Percentiles rank a stretch among this genome's conserved stretches.
phyloP scores from a whole-genome alignment of 257 asterid species.

The Plantago ovata region DNA sequence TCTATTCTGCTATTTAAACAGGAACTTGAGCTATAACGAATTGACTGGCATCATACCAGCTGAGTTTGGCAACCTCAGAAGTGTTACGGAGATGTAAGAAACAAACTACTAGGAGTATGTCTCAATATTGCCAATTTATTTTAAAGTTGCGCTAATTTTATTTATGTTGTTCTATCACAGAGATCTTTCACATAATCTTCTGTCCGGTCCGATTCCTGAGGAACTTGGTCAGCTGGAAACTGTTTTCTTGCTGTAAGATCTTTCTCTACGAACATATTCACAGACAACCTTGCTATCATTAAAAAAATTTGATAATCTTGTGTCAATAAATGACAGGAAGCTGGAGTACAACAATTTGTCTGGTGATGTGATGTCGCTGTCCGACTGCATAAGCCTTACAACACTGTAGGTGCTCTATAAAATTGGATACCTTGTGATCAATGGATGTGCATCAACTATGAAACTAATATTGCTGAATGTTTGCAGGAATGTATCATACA shows the following conservation, averaged over 20 bases:
- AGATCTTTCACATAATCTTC: constrained; percentile 82
- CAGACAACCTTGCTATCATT: too few species aligned
- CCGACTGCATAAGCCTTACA: constrained; percentile 67
- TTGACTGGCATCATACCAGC: constrained; percentile 71
- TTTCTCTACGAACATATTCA: neutral
- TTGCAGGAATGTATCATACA: constrained; percentile 82
- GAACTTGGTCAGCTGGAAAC: constrained; percentile 91
- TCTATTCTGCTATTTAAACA: constrained; percentile 19
- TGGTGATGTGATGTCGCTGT: constrained; percentile 66
- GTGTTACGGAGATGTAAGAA: constrained; percentile 87
- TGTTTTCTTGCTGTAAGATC: constrained; percentile 70
- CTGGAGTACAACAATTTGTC: constrained; percentile 79
- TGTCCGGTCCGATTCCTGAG: constrained; percentile 75
- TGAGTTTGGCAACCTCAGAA: constrained; percentile 89
- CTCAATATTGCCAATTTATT: neutral
- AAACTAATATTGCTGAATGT: constrained; percentile 2
- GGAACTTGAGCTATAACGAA: constrained; percentile 77
- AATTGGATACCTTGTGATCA: neutral
- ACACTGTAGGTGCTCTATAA: constrained; percentile 55
- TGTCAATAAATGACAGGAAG: constrained; percentile 37
- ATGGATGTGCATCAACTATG: neutral
- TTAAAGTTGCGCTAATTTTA: neutral
- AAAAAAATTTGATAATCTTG: too few species aligned
- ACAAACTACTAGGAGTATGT: neutral
- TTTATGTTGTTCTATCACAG: constrained; percentile 32